phyloP scores from a whole-genome alignment of 106 monocot genomes.

The Xerophyta viscosa region DNA sequence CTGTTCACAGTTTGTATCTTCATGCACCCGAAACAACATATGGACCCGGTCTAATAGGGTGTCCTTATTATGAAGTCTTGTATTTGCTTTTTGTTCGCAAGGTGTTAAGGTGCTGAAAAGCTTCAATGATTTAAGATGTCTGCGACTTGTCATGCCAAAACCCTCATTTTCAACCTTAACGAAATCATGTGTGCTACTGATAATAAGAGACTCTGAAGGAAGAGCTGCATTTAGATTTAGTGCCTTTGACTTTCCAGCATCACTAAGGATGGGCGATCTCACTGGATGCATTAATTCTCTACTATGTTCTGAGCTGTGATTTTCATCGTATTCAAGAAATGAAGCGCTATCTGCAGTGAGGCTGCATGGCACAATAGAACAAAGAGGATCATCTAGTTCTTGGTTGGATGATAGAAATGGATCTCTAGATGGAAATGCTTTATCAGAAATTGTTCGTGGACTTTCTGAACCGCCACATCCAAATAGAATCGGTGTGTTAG shows the following conservation, averaged over 20 bases:
- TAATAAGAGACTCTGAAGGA: conserved; percentile 1
- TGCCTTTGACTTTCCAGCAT: background rate
- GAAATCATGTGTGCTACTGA: conserved; percentile 3
- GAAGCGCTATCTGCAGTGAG: conserved; percentile 27
- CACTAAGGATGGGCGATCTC: no score
- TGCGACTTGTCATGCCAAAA: conserved; percentile 20
- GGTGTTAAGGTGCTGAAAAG: conserved; percentile 34
- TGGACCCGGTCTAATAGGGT: background rate
- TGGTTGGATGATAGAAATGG: conserved; percentile 15
- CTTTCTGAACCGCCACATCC: conserved; percentile 4
- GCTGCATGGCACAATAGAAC: conserved; percentile 82
- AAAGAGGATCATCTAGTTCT: conserved; percentile 44
- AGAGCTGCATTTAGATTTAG: conserved; percentile 10
- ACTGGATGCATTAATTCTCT: conserved; percentile 4
- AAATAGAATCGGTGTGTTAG: conserved; percentile 13
- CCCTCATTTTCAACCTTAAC: conserved; percentile 7
- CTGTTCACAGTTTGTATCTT: background rate
- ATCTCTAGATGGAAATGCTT: conserved; percentile 18
- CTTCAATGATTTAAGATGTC: conserved; percentile 36
- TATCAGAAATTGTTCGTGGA: conserved; percentile 11
- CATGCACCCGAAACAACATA: conserved; percentile 6
- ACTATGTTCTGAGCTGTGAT: background rate
- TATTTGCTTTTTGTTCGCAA: background rate
- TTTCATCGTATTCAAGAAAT: background rate
- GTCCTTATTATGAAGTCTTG: background rate